Conservation (phyloP, 2,329 filamentous ascomycete genomes). For the Aspergillus sp. region DNA sequence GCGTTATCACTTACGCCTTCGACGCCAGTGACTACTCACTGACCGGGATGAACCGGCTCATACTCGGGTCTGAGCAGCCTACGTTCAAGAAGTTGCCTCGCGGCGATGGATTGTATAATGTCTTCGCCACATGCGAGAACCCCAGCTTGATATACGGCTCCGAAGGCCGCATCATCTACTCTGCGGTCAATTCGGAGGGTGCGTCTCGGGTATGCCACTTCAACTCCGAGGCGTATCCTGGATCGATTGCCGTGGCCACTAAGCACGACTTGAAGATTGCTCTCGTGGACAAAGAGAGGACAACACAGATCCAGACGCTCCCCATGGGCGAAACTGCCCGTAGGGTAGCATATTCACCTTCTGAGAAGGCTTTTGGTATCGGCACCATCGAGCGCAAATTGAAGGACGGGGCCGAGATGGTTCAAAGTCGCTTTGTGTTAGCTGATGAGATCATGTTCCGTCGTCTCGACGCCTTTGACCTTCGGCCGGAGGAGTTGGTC, state of each 20-base stretch:
- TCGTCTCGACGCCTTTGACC: conserved; percentile 68
- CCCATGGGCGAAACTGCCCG: conserved; percentile 80
- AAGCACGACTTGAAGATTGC: conserved; percentile 75
- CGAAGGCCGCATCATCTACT: conserved; percentile 86
- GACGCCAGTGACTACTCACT: conserved; percentile 63
- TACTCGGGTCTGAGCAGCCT: conserved; percentile 82
- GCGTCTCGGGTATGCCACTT: conserved; percentile 81
- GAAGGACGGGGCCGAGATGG: conserved; percentile 68
- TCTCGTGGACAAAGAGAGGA: conserved; percentile 77
- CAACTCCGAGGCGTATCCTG: conserved; percentile 76
- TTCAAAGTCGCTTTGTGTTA: conserved; percentile 80
- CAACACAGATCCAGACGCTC: conserved; percentile 83
- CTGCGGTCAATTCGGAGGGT: conserved; percentile 86
- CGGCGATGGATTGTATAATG: conserved; percentile 67
- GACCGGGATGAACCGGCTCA: conserved; percentile 74
- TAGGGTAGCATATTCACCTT: conserved; percentile 79
- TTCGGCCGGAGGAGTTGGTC: conserved; percentile 72
- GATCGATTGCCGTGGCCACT: conserved; percentile 79
- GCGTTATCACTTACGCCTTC: conserved; percentile 80
- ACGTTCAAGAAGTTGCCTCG: conserved; percentile 77
- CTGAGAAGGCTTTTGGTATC: conserved; percentile 78
- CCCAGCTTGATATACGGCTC: conserved; percentile 89
- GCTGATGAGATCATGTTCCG: conserved; percentile 90
- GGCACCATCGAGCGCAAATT: conserved; percentile 80
- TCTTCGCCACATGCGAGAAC: conserved; percentile 93